Evolutionary conservation across 805 yeast species (phyloP).

Genomic region (Pichia pseudocactophila): DNA sequence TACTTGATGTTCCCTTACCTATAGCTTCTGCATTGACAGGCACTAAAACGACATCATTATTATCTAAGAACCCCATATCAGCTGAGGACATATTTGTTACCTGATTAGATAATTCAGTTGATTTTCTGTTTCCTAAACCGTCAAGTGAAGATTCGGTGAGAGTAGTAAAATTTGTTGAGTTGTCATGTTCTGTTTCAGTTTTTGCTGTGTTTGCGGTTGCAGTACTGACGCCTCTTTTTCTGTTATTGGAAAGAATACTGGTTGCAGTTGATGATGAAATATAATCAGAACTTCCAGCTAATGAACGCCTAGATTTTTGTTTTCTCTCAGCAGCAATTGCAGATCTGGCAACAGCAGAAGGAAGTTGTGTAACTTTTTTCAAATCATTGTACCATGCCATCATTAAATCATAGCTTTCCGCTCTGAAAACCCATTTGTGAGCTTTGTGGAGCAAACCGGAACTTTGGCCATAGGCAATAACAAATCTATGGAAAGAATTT

Average conservation of each 20-base stretch:
- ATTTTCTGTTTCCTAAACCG: background rate
- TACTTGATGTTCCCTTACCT: background rate
- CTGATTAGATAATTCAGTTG: constrained; percentile 1
- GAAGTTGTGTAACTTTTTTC: constrained; percentile 52
- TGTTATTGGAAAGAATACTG: constrained; percentile 13
- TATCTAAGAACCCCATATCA: constrained; percentile 5
- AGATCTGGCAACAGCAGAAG: constrained; percentile 53
- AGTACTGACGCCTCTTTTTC: constrained; percentile 11
- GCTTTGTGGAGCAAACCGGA: constrained; percentile 69
- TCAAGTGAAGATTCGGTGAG: background rate
- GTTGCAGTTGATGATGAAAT: constrained; percentile 21
- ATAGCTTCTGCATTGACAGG: constrained; percentile 6
- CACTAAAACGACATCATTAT: constrained; percentile 9
- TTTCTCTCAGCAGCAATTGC: constrained; percentile 32
- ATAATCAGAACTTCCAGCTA: constrained; percentile 14
- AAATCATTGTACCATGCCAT: constrained; percentile 79
- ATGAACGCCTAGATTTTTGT: constrained; percentile 12
- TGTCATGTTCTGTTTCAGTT: constrained; percentile 10
- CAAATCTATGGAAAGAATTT: constrained; percentile 62
- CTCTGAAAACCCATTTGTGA: constrained; percentile 91
- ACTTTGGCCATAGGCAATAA: constrained; percentile 63
- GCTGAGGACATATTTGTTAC: constrained; percentile 4
- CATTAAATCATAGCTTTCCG: constrained; percentile 76
- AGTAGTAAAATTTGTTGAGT: background rate
- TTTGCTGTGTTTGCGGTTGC: constrained; percentile 14